Base-by-base conservation (phyloP, 225 moss, liverwort and hornwort genomes). In the Asterella californica region DNA sequence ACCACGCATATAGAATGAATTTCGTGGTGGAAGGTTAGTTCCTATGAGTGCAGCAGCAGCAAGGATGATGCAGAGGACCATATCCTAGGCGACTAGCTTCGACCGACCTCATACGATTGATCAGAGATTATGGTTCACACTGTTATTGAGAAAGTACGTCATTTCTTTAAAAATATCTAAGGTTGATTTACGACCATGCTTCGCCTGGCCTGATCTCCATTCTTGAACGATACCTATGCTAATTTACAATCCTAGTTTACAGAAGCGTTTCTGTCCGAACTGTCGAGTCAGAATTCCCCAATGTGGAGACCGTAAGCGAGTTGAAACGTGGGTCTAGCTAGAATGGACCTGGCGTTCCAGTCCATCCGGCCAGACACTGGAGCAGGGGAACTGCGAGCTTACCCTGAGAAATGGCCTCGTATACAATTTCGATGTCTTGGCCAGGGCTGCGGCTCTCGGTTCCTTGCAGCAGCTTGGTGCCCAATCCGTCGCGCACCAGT, bases 341-440 rank as follows among this genome's bases (percentile, higher is more conserved):
- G 24, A 85, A 85, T 2, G 84, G 84, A 21, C 84, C 84, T 2
- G 88, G 85, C 0, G 88, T 78, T n/a, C 85, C 88, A 2, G 57
- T 88, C 88, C 88, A 88, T 0, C 88, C 88, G 30, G 71, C 6
- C 14, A 88, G 54, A 42, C 85, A 88, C 76, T 85, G 72, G 18
- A 88, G 78, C 64, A 88, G 38, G 2, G 88, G 88, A 0, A 74
- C 81, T 32, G 81, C 81, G 2, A 88, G 65, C 79, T 81, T 83
- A 2, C 88, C 88, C 76, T 85, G 75, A 0, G 83, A 83, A 22
- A 88, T 88, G 0, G 85, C 88, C 45, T 88, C 84, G 25, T 61
- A 88, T 0, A 88, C 88, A 0, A 84, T 18, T 46, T 88, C 88
- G 7, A 88, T 76, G 34, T 88, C 88, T 50, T 88, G 64, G 5